A percentile compares a stretch with the other conserved stretches of the same genome.
These are phyloP conservation scores for Sugiyamaella xylanicola DNA, from an alignment of 1,139 yeast genomes.

Conservation along the genomic window DNA sequence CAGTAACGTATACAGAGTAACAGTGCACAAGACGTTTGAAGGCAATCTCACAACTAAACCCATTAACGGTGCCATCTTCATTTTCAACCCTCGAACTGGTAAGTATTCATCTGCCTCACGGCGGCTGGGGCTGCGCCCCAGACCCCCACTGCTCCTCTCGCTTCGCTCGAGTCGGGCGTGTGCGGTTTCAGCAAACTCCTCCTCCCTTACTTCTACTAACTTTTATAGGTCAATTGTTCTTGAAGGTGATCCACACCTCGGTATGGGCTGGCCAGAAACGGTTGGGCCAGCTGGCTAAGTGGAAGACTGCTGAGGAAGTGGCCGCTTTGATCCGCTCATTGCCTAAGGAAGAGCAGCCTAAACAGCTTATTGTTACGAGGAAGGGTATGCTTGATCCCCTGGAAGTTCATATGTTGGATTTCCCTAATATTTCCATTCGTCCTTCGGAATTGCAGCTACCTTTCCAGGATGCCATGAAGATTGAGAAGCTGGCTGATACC, in stretches of 20 bases:
- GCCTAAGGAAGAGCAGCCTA: conserved; percentile 94
- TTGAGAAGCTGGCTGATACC: conserved; percentile 76
- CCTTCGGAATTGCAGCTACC: conserved; percentile 91
- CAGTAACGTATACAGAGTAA: conserved; percentile 90
- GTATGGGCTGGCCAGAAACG: conserved; percentile 98
- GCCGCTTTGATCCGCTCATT: conserved; percentile 86
- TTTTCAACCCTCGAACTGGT: conserved; percentile 75
- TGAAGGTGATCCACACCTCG: conserved; percentile 88
- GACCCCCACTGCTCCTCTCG: too few species aligned
- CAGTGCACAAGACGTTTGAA: conserved; percentile 88
- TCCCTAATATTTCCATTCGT: conserved; percentile 87
- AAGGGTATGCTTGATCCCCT: conserved; percentile 93
- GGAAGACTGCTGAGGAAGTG: conserved; percentile 99
- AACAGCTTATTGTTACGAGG: conserved; percentile 85
- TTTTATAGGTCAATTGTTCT: conserved; percentile 63
- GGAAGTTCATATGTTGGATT: conserved; percentile 95
- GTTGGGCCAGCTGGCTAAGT: conserved; percentile 88
- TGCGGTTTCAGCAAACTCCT: not conserved
- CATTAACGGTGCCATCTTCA: conserved; percentile 89
- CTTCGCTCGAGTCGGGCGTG: not conserved
- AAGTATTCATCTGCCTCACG: conserved; percentile 13
- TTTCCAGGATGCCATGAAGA: conserved; percentile 80
- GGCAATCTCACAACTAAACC: conserved; percentile 94
- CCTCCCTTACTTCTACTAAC: conserved; percentile 38
- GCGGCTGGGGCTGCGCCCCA: too few species aligned